Percentiles rank a stretch among this genome's conserved stretches.
phyloP scores from a whole-genome alignment of 805 yeast genomes.

The Schwanniomyces pseudopolymorphus region DNA sequence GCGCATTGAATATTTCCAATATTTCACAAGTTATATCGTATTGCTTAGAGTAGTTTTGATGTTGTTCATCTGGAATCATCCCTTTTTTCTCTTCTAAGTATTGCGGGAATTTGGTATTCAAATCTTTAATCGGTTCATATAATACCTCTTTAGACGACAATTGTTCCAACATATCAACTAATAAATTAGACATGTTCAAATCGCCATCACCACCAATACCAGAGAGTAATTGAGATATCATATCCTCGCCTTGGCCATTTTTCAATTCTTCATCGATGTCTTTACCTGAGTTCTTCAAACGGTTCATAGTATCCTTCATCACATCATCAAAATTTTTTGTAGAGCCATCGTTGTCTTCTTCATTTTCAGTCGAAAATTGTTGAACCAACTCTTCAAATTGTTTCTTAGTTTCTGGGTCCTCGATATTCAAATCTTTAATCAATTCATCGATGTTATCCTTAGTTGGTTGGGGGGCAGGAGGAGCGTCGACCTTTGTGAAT shows the following conservation, averaged over 20 bases:
- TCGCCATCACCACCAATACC: constrained; percentile 46
- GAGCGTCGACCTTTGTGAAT: constrained; percentile 34
- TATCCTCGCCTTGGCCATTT: constrained; percentile 45
- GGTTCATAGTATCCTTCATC: constrained; percentile 74
- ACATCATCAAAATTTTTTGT: constrained; percentile 61
- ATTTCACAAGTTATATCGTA: constrained; percentile 59
- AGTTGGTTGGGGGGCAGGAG: constrained; percentile 7
- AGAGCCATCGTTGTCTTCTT: constrained; percentile 26
- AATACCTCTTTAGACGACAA: constrained; percentile 81
- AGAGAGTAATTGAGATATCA: constrained; percentile 62
- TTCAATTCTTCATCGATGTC: constrained; percentile 61
- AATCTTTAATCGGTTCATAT: constrained; percentile 84
- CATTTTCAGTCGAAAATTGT: constrained; percentile 37
- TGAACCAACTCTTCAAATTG: constrained; percentile 51
- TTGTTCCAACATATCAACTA: constrained; percentile 75
- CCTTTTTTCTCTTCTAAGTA: constrained; percentile 62
- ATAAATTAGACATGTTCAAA: constrained; percentile 61
- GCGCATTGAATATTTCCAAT: constrained; percentile 63
- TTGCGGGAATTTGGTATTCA: constrained; percentile 67
- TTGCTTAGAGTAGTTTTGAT: constrained; percentile 59
- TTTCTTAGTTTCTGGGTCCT: constrained; percentile 51
- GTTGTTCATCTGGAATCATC: constrained; percentile 45
- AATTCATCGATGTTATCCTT: constrained; percentile 40
- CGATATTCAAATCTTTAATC: constrained; percentile 46
- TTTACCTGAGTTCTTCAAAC: constrained; percentile 75